Conservation (phyloP, 1,139 yeast genomes). For the Scheffersomyces cryptocercus region DNA sequence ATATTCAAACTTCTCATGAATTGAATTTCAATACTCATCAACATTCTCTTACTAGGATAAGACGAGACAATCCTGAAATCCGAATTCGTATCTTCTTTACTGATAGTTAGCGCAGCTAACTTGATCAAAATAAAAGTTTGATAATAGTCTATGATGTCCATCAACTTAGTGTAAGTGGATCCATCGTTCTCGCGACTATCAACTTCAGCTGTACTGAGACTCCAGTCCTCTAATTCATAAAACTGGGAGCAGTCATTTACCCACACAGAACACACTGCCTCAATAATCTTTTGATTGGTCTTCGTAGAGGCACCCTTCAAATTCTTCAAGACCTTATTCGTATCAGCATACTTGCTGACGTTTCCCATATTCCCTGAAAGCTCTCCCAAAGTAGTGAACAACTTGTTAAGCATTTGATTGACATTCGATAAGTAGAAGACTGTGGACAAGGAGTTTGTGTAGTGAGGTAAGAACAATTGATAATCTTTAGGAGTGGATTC, state of each 20-base stretch:
- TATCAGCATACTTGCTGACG: slow-evolving; percentile 30
- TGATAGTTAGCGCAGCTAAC: slow-evolving; percentile 31
- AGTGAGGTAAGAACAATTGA: slow-evolving; percentile 40
- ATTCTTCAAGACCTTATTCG: slow-evolving; percentile 38
- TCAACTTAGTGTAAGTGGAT: slow-evolving; percentile 36
- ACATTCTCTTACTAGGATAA: slow-evolving; percentile 45
- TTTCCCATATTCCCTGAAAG: slow-evolving; percentile 38
- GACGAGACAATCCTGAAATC: slow-evolving; percentile 19
- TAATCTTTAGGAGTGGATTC: slow-evolving; percentile 41
- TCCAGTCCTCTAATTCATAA: slow-evolving; percentile 48
- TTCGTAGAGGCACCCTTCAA: slow-evolving; percentile 33
- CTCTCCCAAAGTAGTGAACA: slow-evolving; percentile 37
- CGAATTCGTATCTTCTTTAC: slow-evolving; percentile 28
- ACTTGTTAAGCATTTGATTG: slow-evolving; percentile 28
- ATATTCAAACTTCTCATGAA: slow-evolving; percentile 53
- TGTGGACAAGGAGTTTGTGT: slow-evolving; percentile 45
- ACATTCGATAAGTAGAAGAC: slow-evolving; percentile 37
- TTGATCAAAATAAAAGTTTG: slow-evolving; percentile 36
- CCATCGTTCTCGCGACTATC: slow-evolving; percentile 11
- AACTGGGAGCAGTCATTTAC: slow-evolving; percentile 50
- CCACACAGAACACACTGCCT: slow-evolving; percentile 50
- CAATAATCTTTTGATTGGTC: slow-evolving; percentile 42
- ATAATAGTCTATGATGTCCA: slow-evolving; percentile 45
- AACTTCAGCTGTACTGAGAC: slow-evolving; percentile 17
- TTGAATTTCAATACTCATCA: slow-evolving; percentile 47